A percentile compares a stretch with the other conserved stretches of the same genome.
These are phyloP conservation scores for Entomortierella chlamydospora DNA, from an alignment of 192 early-diverging fungal genomes.

Conservation along the genomic window DNA sequence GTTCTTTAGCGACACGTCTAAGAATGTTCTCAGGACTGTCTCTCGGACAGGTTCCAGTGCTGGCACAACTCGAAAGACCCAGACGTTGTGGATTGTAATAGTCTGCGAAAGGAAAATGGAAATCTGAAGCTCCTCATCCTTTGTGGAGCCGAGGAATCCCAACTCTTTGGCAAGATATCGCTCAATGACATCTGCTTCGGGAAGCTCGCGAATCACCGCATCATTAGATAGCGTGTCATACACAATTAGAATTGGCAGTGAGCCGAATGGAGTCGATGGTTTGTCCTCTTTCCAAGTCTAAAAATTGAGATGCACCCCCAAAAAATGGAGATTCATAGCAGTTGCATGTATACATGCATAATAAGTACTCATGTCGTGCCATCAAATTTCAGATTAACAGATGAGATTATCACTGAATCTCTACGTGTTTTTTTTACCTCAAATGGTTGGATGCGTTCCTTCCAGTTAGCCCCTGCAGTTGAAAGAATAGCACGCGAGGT, in stretches of 20 bases:
- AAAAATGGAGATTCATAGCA: not conserved
- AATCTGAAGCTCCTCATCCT: slow-evolving; percentile 33
- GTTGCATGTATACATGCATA: too few relatives aligned
- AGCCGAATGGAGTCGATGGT: slow-evolving; percentile 53
- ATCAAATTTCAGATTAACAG: too few relatives aligned
- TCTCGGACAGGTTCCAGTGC: slow-evolving; percentile 9
- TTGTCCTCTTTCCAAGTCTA: slow-evolving; percentile 58
- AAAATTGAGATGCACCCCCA: not conserved
- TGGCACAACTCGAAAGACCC: slow-evolving; percentile 38
- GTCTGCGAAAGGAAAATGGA: slow-evolving; percentile 22
- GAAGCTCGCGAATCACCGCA: not conserved
- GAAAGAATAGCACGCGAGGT: slow-evolving; percentile 22
- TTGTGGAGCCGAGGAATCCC: slow-evolving; percentile 16
- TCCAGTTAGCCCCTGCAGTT: slow-evolving; percentile 18
- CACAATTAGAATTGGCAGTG: slow-evolving; percentile 57
- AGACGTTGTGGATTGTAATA: slow-evolving; percentile 29
- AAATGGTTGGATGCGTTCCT: slow-evolving; percentile 21
- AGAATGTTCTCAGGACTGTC: slow-evolving; percentile 3
- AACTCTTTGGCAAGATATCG: slow-evolving; percentile 28
- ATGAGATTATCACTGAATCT: too few relatives aligned
- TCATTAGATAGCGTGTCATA: slow-evolving; percentile 34
- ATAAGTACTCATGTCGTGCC: too few relatives aligned
- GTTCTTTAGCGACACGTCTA: slow-evolving; percentile 14
- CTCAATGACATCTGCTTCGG: slow-evolving; percentile 41
- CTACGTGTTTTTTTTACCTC: slow-evolving; percentile 15